Evolutionary conservation across 2,329 filamentous ascomycete genomes (phyloP).

Genomic region (Colletotrichum siamense): DNA sequence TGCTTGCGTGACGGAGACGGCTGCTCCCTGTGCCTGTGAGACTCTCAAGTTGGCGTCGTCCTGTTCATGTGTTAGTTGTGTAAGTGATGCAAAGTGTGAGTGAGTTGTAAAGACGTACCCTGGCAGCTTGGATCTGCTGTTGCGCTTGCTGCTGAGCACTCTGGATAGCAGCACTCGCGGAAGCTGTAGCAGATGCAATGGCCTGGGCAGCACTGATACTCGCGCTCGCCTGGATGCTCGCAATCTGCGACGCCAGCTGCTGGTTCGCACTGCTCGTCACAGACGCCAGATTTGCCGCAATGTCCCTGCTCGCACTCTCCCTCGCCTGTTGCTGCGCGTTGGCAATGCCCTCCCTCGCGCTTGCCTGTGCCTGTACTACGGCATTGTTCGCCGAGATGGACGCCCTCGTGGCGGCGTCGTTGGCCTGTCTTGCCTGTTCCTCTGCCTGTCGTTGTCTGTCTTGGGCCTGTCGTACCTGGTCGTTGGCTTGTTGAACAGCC

Average conservation of each 20-base stretch:
- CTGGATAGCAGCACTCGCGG: slow-evolving; percentile 25
- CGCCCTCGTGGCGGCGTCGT: slow-evolving; percentile 27
- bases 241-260: slow-evolving; percentile 31
- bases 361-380: slow-evolving; percentile 22
- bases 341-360: slow-evolving; percentile 17
- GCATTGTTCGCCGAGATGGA: slow-evolving; percentile 27
- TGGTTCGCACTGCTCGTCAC: slow-evolving; percentile 32
- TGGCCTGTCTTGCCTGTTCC: slow-evolving; percentile 24
- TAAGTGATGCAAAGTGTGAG: too few relatives aligned
- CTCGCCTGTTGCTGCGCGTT: slow-evolving; percentile 25
- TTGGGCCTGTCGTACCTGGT: slow-evolving; percentile 27
- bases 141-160: slow-evolving; percentile 17
- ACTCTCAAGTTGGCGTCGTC: slow-evolving; percentile 34
- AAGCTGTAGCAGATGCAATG: slow-evolving; percentile 31
- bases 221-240: slow-evolving; percentile 25
- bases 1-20: slow-evolving; percentile 46
- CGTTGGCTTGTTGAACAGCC: slow-evolving; percentile 28
- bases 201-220: slow-evolving; percentile 28
- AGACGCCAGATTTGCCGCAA: slow-evolving; percentile 24
- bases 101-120: not conserved
- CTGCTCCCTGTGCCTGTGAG: slow-evolving; percentile 39
- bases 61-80: not conserved
- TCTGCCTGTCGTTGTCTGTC: slow-evolving; percentile 26
- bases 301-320: slow-evolving; percentile 25
- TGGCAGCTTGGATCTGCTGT: slow-evolving; percentile 9